Conservation (phyloP, 2,329 filamentous ascomycete species). For the Nakataea oryzae region DNA sequence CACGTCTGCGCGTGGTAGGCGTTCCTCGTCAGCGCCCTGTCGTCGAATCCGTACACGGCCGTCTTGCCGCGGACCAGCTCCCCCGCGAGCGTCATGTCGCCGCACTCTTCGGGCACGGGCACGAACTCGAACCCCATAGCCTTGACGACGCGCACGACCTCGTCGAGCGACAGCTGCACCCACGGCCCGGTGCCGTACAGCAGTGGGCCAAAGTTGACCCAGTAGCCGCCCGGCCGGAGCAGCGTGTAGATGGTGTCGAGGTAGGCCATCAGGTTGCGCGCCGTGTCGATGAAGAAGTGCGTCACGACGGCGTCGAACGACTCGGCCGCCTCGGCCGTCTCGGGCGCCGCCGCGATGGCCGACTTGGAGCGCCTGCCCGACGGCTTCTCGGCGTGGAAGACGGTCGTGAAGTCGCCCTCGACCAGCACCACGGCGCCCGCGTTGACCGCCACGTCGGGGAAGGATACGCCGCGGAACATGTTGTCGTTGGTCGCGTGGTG, state of each 20-base stretch:
- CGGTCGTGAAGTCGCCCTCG: constrained; percentile 45
- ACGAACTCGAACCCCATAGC: constrained; percentile 40
- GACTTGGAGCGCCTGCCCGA: background rate
- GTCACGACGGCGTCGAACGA: constrained; percentile 40
- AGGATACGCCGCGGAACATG: constrained; percentile 32
- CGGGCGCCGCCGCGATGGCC: too few species aligned
- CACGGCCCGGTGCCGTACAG: constrained; percentile 44
- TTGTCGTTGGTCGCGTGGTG: constrained; percentile 38
- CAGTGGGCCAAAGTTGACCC: constrained; percentile 46
- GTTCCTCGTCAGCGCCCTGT: constrained; percentile 36
- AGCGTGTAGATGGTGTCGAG: constrained; percentile 40
- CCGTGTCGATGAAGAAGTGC: constrained; percentile 52
- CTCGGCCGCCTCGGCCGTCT: background rate
- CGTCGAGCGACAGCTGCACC: constrained; percentile 43
- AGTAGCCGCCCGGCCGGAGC: constrained; percentile 35
- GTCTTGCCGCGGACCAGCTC: constrained; percentile 31
- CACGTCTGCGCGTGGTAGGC: constrained; percentile 45
- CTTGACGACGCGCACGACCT: constrained; percentile 36
- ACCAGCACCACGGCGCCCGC: constrained; percentile 30
- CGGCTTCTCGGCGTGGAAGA: constrained; percentile 15
- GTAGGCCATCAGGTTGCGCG: constrained; percentile 42
- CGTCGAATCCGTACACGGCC: constrained; percentile 42
- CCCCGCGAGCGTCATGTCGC: constrained; percentile 28
- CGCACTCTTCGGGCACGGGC: constrained; percentile 26
- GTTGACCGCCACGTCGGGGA: constrained; percentile 30